phyloP scores from a whole-genome alignment of 306 rosid genomes.

The Dalbergia cochinchinensis region DNA sequence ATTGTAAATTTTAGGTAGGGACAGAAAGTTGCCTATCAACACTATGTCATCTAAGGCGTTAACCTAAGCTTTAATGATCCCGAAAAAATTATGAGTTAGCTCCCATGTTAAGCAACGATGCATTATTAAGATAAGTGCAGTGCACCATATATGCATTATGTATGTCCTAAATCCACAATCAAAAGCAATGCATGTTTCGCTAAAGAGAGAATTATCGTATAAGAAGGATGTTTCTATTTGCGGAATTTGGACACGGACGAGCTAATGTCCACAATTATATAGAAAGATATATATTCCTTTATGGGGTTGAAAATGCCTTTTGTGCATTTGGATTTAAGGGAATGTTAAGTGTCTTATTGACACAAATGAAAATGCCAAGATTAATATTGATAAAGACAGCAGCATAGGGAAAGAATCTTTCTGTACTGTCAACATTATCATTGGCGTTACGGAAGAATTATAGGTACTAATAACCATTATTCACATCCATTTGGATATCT shows the following conservation, averaged over 20 bases:
- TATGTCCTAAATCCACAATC: slow-evolving; percentile 32
- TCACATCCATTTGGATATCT: slow-evolving; percentile 12
- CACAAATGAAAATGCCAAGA: slow-evolving; percentile 44
- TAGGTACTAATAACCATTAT: slow-evolving; percentile 1
- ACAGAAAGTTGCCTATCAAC: slow-evolving; percentile 51
- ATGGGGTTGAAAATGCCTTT: slow-evolving; percentile 29
- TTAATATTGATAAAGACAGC: slow-evolving; percentile 42
- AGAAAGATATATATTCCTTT: background rate
- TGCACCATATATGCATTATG: slow-evolving; percentile 35
- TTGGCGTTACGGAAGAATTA: slow-evolving; percentile 20
- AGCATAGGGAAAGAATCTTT: slow-evolving; percentile 45
- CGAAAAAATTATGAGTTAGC: slow-evolving; percentile 16
- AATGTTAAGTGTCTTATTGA: slow-evolving; percentile 41
- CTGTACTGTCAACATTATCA: slow-evolving; percentile 39
- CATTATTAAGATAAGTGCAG: slow-evolving; percentile 41
- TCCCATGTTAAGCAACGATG: slow-evolving; percentile 53
- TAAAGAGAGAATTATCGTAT: slow-evolving; percentile 16
- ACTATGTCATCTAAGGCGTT: slow-evolving; percentile 28
- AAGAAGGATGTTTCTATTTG: slow-evolving; percentile 13
- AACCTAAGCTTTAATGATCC: slow-evolving; percentile 44
- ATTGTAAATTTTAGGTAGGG: slow-evolving; percentile 39
- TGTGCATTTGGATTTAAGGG: slow-evolving; percentile 26
- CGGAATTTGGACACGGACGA: slow-evolving; percentile 2
- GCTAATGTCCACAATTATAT: background rate
- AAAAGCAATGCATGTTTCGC: slow-evolving; percentile 12